phyloP scores from a whole-genome alignment of 495 filamentous ascomycete species.

The Arthonia radiata region DNA sequence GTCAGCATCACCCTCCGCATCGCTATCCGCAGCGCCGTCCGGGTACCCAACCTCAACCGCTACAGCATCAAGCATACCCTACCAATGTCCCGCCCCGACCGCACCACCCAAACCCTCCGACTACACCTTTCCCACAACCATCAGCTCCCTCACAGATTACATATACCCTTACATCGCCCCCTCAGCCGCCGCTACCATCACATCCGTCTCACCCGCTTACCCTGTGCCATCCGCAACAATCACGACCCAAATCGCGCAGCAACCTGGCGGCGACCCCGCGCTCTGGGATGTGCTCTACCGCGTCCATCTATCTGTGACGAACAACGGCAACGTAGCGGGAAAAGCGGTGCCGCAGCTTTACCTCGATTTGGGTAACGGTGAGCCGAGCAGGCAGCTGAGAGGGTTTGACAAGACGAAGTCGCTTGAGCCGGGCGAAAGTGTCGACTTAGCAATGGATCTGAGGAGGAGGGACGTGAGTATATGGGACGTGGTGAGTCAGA shows the following conservation, averaged over 20 bases:
- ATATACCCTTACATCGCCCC: conserved; percentile 86
- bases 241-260: no score
- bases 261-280: conserved; percentile 60
- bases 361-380: no score
- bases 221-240: no score
- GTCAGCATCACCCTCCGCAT: conserved; percentile 45
- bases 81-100: no score
- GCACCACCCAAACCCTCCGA: conserved; percentile 33
- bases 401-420: conserved; percentile 11
- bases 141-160: conserved; percentile 29
- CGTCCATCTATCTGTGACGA: conserved; percentile 53
- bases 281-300: conserved; percentile 65
- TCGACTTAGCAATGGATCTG: conserved; percentile 5
- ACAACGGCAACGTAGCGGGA: conserved; percentile 49
- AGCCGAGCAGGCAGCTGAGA: conserved; percentile 7
- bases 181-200: no score
- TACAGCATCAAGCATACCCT: no score
- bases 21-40: conserved; percentile 32
- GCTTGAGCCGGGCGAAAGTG: conserved; percentile 4
- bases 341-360: conserved; percentile 76
- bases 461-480: conserved; percentile 11
- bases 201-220: no score
- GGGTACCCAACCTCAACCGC: conserved; percentile 48
- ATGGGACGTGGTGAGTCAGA: conserved; percentile 5
- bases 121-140: conserved; percentile 47